A percentile compares a stretch with the other conserved stretches of the same genome.
These are phyloP conservation scores for Phaeotremella skinneri DNA, from an alignment of 768 basidiomycete species.

Conservation along the genomic window DNA sequence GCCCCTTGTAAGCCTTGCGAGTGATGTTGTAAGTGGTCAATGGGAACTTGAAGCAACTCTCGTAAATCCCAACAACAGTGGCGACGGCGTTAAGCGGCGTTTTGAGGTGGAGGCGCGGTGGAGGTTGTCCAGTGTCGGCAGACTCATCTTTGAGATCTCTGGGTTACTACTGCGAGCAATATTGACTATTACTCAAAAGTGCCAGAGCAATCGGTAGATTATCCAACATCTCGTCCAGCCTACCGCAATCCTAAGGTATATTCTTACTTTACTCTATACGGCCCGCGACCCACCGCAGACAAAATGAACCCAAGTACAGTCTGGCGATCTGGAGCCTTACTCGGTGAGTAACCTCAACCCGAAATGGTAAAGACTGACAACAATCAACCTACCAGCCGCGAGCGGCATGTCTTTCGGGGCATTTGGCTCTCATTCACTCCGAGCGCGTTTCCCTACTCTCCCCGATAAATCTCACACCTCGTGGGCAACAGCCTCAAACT, in stretches of 20 bases:
- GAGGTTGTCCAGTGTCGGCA: neutral
- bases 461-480: conserved; percentile 32
- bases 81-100: conserved; percentile 1
- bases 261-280: neutral
- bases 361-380: neutral
- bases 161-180: neutral
- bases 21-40: neutral
- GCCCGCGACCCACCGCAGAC: neutral
- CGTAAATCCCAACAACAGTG: neutral
- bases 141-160: no score
- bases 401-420: conserved; percentile 44
- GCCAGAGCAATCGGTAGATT: no score
- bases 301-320: conserved; percentile 28
- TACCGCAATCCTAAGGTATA: neutral
- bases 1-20: neutral
- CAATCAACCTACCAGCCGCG: conserved; percentile 28
- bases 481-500: conserved; percentile 45
- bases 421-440: conserved; percentile 50
- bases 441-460: conserved; percentile 31
- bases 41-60: neutral
- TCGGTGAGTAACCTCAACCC: conserved; percentile 23
- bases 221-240: neutral
- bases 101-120: neutral
- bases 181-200: neutral
- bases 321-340: conserved; percentile 39